Conservation (phyloP, 257 asterid species). For the Solanum habrochaites region DNA sequence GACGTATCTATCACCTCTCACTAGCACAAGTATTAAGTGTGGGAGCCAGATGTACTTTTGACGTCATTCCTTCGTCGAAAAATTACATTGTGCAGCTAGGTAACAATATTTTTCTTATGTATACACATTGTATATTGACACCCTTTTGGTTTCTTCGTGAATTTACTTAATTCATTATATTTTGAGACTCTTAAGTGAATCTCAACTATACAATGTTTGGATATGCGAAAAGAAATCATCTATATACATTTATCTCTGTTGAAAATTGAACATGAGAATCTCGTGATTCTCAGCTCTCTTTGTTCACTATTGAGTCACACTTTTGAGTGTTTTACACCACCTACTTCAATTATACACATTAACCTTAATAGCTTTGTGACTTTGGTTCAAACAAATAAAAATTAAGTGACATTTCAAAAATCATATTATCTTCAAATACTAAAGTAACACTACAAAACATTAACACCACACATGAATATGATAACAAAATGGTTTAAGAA, state of each 20-base stretch:
- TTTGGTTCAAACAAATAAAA: neutral
- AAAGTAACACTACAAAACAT: neutral
- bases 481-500: neutral
- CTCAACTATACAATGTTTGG: neutral
- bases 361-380: neutral
- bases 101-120: too few relatives aligned
- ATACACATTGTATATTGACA: too few relatives aligned
- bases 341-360: neutral
- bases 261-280: neutral
- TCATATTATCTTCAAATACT: neutral
- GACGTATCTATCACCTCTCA: neutral
- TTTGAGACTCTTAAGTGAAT: too few relatives aligned
- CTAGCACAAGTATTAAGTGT: neutral
- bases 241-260: neutral
- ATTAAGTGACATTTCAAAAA: neutral
- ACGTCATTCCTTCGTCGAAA: too few relatives aligned
- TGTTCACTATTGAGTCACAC: neutral
- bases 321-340: neutral
- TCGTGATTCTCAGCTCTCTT: neutral
- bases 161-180: neutral
- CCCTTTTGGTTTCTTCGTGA: neutral
- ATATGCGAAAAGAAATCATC: neutral
- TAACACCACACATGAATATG: neutral
- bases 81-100: too few relatives aligned
- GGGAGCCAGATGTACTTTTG: too few relatives aligned